phyloP scores from a whole-genome alignment of 2,329 filamentous ascomycete genomes.

The Colletotrichum limetticola region DNA sequence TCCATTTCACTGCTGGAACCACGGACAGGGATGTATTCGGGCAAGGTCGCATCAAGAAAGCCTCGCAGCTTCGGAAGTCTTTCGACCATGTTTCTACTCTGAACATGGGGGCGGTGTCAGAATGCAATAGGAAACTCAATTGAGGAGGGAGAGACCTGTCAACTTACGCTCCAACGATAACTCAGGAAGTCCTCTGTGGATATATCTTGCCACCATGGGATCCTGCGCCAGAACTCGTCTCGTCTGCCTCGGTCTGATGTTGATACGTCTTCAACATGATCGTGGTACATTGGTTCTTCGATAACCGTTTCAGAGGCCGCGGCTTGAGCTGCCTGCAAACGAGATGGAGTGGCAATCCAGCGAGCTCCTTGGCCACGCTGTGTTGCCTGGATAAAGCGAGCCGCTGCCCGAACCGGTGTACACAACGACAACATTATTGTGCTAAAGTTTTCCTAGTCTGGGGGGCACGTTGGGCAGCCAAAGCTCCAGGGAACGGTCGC shows the following conservation, averaged over 20 bases:
- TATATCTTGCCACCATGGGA: conserved; percentile 61
- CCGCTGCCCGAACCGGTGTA: neutral
- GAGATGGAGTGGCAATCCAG: neutral
- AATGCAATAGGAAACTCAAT: neutral
- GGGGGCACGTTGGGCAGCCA: neutral
- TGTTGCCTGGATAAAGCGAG: neutral
- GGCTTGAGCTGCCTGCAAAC: conserved; percentile 2
- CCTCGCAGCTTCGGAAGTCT: conserved; percentile 55
- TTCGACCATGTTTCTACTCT: conserved; percentile 63
- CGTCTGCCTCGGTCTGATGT: conserved; percentile 3
- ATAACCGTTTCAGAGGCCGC: neutral
- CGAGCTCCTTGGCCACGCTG: neutral
- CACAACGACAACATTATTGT: neutral
- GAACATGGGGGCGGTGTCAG: neutral
- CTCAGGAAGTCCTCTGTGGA: conserved; percentile 59
- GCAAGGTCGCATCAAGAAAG: conserved; percentile 62
- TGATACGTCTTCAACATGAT: neutral
- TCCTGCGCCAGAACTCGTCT: conserved; percentile 61
- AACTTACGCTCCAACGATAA: conserved; percentile 65
- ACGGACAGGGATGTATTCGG: conserved; percentile 57
- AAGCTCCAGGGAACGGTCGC: neutral
- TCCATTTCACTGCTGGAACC: conserved; percentile 46
- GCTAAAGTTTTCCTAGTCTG: neutral
- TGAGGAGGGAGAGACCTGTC: neutral
- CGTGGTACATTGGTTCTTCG: neutral